Base-by-base conservation (phyloP, 2,329 filamentous ascomycete species). In the Penicillium sp. region DNA sequence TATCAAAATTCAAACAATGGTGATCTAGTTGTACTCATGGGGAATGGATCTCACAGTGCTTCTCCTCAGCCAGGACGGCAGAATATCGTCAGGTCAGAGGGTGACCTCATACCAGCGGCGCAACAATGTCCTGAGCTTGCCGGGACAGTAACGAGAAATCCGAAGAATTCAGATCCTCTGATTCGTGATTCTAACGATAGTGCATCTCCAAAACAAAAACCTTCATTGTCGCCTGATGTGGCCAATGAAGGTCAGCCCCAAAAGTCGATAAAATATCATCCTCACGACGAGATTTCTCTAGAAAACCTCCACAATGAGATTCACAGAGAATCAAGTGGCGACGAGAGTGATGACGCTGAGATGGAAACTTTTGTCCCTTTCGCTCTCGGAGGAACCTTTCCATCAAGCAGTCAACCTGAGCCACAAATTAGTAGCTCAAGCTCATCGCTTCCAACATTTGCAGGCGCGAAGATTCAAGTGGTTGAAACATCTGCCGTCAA, bases 301-400 rank as follows among this genome's bases (percentile, higher is more conserved):
- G 27, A 23, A 16, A 29, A 16, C 5, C 32, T 32, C 8, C 6
- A 19, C 29, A 11, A 23, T 18, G 47, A 48, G 11, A 18, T 32
- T 3, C 7, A 14, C 9, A 48, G 55, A 29, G 56, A 61, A 27
- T 61, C 57, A 16, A 50, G 46, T 38, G 61, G 62, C 38, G 47
- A 49, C 32, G 62, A 65, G 45, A 69, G 67, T 43, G 67, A 72
- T 6, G 70, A 73, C 7, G 69, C 69, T 7, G 60, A 67, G 19
- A 72, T 74, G 71, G 70, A 73, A 44, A 65, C 64, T 13, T 67
- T 65, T 49, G 57, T 74, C n/a, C 71, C 71, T 18, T 61, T 58
- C 47, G 65, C 69, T 18, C 61, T 73, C 4, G 62, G 58, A 9
- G 56, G 56, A 34, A 58, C 47, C 30, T 55, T 63, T 18, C 69